A percentile compares a stretch with the other conserved stretches of the same genome.
Evolutionary conservation across 1,139 yeast species (phyloP).

Genomic region (Komagataea norvegica): DNA sequence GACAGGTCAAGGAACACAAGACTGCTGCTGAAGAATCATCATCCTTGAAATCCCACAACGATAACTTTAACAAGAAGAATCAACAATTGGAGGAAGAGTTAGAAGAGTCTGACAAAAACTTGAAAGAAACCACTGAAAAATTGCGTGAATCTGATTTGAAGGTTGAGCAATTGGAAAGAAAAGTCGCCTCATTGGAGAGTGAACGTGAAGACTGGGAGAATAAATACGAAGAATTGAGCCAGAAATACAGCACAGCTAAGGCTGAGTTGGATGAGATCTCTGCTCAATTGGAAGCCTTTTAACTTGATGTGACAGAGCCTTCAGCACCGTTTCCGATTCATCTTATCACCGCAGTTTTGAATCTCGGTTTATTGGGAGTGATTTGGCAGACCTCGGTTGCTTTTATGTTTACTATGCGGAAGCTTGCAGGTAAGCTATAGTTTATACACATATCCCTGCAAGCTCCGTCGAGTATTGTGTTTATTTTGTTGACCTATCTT

Average conservation of each 20-base stretch:
- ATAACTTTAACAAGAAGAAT: constrained; percentile 87
- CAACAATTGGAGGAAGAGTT: constrained; percentile 90
- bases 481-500: too few species aligned
- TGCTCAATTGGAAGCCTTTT: constrained; percentile 86
- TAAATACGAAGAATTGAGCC: constrained; percentile 84
- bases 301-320: constrained; percentile 30
- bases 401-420: too few species aligned
- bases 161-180: constrained; percentile 95
- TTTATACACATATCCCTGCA: too few species aligned
- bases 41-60: constrained; percentile 84
- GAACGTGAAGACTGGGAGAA: constrained; percentile 92
- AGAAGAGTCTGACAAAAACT: constrained; percentile 86
- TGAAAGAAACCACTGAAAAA: constrained; percentile 91
- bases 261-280: constrained; percentile 88
- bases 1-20: constrained; percentile 74
- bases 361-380: background rate
- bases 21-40: constrained; percentile 90
- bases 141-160: constrained; percentile 94
- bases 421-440: too few species aligned
- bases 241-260: constrained; percentile 77
- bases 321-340: too few species aligned
- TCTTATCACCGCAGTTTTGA: constrained; percentile 1
- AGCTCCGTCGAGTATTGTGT: too few species aligned
- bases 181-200: constrained; percentile 84
- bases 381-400: too few species aligned